Conservation (phyloP, 163 green algal species). For the Trebouxia gelatinosa region DNA sequence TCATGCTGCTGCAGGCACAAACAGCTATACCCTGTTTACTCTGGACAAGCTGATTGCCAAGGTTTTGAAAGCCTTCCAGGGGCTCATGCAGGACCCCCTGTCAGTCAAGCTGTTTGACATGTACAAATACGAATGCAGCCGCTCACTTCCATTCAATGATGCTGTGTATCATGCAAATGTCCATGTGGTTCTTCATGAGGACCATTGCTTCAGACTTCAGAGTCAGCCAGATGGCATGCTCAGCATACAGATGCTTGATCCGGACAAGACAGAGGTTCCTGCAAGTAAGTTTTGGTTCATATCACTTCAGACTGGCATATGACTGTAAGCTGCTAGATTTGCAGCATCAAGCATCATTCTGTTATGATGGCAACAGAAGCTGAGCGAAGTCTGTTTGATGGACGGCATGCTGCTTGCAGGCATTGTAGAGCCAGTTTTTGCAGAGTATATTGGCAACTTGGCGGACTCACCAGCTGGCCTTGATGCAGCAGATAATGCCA, state of each 20-base stretch:
- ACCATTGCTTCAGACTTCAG: slow-evolving; percentile 64
- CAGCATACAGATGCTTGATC: slow-evolving; percentile 70
- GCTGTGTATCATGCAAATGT: slow-evolving; percentile 83
- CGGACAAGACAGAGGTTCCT: slow-evolving; percentile 66
- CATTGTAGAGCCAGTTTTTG: not conserved
- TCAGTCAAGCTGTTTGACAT: slow-evolving; percentile 71
- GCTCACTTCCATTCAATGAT: slow-evolving; percentile 43
- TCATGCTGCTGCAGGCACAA: slow-evolving; percentile 9
- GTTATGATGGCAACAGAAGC: too few relatives aligned
- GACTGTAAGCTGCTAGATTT: too few relatives aligned
- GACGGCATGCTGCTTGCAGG: not conserved
- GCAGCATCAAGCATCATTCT: too few relatives aligned
- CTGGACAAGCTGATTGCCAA: slow-evolving; percentile 96
- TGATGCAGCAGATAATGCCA: not conserved
- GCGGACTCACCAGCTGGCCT: not conserved
- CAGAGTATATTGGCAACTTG: not conserved
- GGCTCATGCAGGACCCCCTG: slow-evolving; percentile 67
- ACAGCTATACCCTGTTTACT: slow-evolving; percentile 81
- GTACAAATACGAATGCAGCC: slow-evolving; percentile 82
- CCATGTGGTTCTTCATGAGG: slow-evolving; percentile 80
- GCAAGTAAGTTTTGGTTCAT: slow-evolving; percentile 27
- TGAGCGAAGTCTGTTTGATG: too few relatives aligned
- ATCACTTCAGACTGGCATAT: too few relatives aligned
- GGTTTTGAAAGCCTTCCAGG: slow-evolving; percentile 86
- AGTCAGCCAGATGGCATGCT: slow-evolving; percentile 41